A percentile compares a stretch with the other conserved stretches of the same genome.
Conservation (phyloP, 352 stramenopile genomes). For the Phytophthora hybrid region DNA sequence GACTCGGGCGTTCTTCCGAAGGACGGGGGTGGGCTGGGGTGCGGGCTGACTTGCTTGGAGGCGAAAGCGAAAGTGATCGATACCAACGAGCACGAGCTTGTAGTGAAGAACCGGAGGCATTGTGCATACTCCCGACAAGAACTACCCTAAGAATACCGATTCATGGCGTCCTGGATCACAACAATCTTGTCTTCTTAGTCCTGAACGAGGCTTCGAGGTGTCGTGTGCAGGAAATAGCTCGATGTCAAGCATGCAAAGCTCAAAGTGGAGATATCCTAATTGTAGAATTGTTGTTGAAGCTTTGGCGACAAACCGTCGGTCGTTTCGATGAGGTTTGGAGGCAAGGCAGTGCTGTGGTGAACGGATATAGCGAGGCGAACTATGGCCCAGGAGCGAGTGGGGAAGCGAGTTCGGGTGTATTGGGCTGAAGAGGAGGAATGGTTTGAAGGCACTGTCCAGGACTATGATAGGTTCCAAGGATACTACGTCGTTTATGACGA, state of each 20-base stretch:
- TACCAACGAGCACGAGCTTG: neutral
- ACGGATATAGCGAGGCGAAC: constrained; percentile 22
- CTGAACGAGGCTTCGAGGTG: neutral
- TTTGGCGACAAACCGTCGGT: constrained; percentile 17
- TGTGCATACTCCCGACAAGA: constrained; percentile 31
- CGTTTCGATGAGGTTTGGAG: constrained; percentile 38
- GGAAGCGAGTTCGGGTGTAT: constrained; percentile 74
- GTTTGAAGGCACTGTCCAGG: constrained; percentile 66
- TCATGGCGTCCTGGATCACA: neutral
- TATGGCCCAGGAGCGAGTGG: constrained; percentile 44
- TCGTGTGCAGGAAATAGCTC: constrained; percentile 30
- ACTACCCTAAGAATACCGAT: constrained; percentile 37
- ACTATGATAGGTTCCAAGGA: constrained; percentile 50
- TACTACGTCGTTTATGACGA: constrained; percentile 85
- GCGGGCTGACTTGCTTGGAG: constrained; percentile 27
- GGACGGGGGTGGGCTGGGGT: neutral
- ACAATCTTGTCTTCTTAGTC: constrained; percentile 13
- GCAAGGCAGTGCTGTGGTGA: constrained; percentile 4
- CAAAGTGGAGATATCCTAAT: neutral
- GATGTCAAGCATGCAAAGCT: constrained; percentile 7
- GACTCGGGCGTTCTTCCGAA: constrained; percentile 14
- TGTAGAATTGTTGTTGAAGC: constrained; percentile 4
- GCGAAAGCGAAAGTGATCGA: constrained; percentile 44
- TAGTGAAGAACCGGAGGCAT: neutral
- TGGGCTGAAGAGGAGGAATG: constrained; percentile 80